Evolutionary conservation across 1,139 yeast species (phyloP), one percentile per base, ranked within the genome.

Genomic region (Suhomyces yuchorum): DNA sequence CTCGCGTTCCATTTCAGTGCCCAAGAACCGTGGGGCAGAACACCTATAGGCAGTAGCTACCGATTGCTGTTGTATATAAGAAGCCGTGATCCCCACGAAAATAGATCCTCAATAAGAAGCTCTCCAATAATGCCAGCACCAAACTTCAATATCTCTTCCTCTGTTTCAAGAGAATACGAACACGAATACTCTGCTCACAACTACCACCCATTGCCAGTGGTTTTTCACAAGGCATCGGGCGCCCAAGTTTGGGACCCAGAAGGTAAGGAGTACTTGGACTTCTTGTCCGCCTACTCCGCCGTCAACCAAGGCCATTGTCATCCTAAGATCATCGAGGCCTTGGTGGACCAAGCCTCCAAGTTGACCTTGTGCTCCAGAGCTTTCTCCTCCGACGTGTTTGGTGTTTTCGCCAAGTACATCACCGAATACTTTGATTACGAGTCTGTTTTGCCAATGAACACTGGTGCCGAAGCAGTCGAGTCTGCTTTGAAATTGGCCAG

Each of bases 211-310:
- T 75, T 92, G 56, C 98, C 99, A 11, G 97, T 92, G 52, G 98
- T 93, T 14, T 87, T 92, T 70, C 77, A 88, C 60, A 84, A 79
- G 65, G 98, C 96, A 17, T 57, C 69, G 53, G 98, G 98, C 44
- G 97, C 97, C 32, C 88, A 88, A 55, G 97, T 93, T 33, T 92
- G 97, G 97, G 98, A 93, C 65, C 97, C 98, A 11, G 98, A 92
- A 70, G 97, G 97, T 53, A 85, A 78, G 43, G 90, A 87, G 63
- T 87, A 87, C 66, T 73, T 91, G 56, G 98, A 91, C 68, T 91
- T 91, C 65, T 73, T 91, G 56, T 86, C 95, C 28, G 97, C 98
- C 8, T 92, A 92, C 71, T 90, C 97, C 34, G 98, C 99, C 11
- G 97, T 93, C 36, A 93, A 93, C 75, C 98, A 93, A 70, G 99